Evolutionary conservation across 345 rosid species (phyloP), one percentile per base, ranked within the genome.

Genomic region (Psidium friedrichsthalianum): DNA sequence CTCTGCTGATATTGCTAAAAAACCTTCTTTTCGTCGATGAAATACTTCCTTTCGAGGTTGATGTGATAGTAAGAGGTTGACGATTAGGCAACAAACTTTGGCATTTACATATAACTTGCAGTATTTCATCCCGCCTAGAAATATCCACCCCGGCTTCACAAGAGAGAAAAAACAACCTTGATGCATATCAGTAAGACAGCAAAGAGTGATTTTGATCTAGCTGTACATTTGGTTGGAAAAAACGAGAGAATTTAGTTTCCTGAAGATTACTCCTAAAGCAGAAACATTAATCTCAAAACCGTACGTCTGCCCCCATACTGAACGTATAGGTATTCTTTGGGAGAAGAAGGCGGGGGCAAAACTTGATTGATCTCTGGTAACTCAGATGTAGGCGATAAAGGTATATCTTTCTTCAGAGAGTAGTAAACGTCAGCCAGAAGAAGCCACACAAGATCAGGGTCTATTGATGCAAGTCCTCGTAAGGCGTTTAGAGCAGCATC

Each of bases 401-500:
- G 95, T 55, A 86, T 25, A 74, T 90, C 88, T 82, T 86, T 91
- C 93, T 91, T 92, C 86, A 89, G 47, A 40, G 98, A 88, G 90
- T 88, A 96, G 86, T 96, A 94, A 58, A 96, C 94, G 85, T 97
- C 99, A 0, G 98, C 96, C 85, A 97, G 86, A 74, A 96, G 95
- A 86, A 97, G 92, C 98, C 99, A 95, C 29, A 97, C 89, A 55
- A 97, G 96, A 90, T 97, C 99, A 49, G 98, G 90, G 88, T 97
- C 98, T 5, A 97, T 86, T 40, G 90, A 88, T 24, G 98, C 96
- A 55, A 97, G 96, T 83, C 96, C 99, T 36, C 59, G 86, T 83
- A 97, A 84, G 2, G 99, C 98, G 84, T 92, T 93, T 78, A 94
- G 69, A 21, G 95, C 91, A 11, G 98, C 93, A 88, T 94, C 96